These are phyloP conservation scores for Kurtzmaniella quercitrusa DNA, from an alignment of 1,139 yeast species.

Conservation along the genomic window DNA sequence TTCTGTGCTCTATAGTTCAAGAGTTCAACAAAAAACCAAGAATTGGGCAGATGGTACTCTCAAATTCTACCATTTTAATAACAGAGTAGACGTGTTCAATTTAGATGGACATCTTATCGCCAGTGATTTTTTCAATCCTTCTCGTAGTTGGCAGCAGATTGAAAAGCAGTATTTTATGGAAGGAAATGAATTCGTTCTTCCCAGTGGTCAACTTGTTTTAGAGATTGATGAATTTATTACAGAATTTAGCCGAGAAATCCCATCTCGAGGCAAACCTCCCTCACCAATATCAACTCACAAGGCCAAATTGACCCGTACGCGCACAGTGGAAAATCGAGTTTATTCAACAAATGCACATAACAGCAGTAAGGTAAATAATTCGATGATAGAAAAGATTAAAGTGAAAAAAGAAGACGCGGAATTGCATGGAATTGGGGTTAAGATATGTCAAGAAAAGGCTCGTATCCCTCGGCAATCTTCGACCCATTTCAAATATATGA, in stretches of 20 bases:
- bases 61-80: slow-evolving; percentile 45
- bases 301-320: background rate
- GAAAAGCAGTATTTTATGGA: slow-evolving; percentile 10
- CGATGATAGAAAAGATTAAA: background rate
- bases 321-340: background rate
- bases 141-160: slow-evolving; percentile 10
- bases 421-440: background rate
- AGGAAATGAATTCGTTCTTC: slow-evolving; percentile 15
- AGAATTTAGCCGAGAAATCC: slow-evolving; percentile 15
- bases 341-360: background rate
- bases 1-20: slow-evolving; percentile 38
- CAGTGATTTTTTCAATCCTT: slow-evolving; percentile 25
- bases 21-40: slow-evolving; percentile 48
- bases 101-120: slow-evolving; percentile 34
- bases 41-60: slow-evolving; percentile 54
- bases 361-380: background rate
- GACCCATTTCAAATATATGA: slow-evolving; percentile 9
- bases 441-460: background rate
- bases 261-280: slow-evolving; percentile 4
- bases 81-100: slow-evolving; percentile 41
- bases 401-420: background rate
- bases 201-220: slow-evolving; percentile 13
- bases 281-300: background rate
- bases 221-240: slow-evolving; percentile 15
- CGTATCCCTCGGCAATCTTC: slow-evolving; percentile 12